Evolutionary conservation across 345 rosid genomes (phyloP).

Genomic region (Aquilaria malaccensis): DNA sequence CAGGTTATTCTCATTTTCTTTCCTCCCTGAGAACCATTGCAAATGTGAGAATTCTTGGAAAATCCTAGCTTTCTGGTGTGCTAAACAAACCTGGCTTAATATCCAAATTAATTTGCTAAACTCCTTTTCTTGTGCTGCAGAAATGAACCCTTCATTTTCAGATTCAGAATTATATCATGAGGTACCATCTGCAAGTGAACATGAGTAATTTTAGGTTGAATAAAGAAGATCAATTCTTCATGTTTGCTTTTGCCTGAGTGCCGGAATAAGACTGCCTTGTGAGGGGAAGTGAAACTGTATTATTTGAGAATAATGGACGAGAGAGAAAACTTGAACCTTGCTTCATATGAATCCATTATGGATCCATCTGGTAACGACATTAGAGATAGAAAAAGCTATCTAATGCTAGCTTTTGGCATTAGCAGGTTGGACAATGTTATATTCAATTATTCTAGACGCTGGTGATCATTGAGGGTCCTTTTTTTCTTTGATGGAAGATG

Average conservation of each 20-base stretch:
- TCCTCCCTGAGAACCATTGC: not conserved
- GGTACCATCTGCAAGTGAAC: constrained; percentile 22
- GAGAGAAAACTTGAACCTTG: constrained; percentile 44
- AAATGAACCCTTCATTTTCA: constrained; percentile 27
- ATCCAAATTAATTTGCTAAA: too few relatives aligned
- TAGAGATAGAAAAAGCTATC: too few relatives aligned
- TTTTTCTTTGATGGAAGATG: constrained; percentile 34
- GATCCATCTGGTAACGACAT: too few relatives aligned
- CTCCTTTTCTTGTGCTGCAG: constrained; percentile 27
- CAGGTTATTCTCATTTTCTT: constrained; percentile 24
- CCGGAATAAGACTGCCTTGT: constrained; percentile 21
- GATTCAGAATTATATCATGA: constrained; percentile 38
- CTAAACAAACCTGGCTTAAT: too few relatives aligned
- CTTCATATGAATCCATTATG: not conserved
- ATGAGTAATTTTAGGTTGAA: too few relatives aligned
- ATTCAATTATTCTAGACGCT: too few relatives aligned
- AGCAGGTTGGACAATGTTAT: too few relatives aligned
- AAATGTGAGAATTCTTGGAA: not conserved
- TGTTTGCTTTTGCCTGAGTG: constrained; percentile 6
- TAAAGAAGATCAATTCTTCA: constrained; percentile 6
- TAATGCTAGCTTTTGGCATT: too few relatives aligned
- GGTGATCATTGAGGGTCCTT: too few relatives aligned
- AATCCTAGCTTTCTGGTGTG: not conserved
- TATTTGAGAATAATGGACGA: constrained; percentile 22
- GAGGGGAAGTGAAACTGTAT: constrained; percentile 16